phyloP scores from a whole-genome alignment of 192 early-diverging fungal genomes.

The Phycomyces blakesleeanus region DNA sequence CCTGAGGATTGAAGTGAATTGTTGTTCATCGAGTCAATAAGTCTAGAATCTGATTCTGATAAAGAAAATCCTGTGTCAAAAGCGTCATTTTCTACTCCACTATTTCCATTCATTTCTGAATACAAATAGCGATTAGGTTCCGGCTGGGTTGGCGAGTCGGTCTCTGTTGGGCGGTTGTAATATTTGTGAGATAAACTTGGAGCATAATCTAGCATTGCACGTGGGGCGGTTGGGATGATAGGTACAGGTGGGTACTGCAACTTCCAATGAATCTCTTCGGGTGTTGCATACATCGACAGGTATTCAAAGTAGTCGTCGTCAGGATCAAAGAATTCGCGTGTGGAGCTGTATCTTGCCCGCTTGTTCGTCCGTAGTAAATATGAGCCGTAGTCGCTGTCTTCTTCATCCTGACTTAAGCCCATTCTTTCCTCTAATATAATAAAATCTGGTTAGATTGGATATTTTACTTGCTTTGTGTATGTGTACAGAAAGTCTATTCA shows the following conservation, averaged over 20 bases:
- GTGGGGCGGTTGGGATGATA: slow-evolving; percentile 27
- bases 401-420: not conserved
- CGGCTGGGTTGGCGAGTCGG: not conserved
- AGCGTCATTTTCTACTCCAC: too few relatives aligned
- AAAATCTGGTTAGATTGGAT: not conserved
- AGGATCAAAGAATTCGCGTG: slow-evolving; percentile 32
- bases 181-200: too few relatives aligned
- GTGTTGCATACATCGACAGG: slow-evolving; percentile 8
- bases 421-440: slow-evolving; percentile 12
- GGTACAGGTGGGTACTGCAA: slow-evolving; percentile 13
- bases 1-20: not conserved
- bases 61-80: not conserved
- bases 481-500: slow-evolving; percentile 12
- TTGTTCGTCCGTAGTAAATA: slow-evolving; percentile 6
- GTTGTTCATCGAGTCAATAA: not conserved
- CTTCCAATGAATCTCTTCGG: slow-evolving; percentile 17
- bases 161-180: not conserved
- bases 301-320: slow-evolving; percentile 31
- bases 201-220: slow-evolving; percentile 20
- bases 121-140: not conserved
- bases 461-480: too few relatives aligned
- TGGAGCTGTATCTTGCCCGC: slow-evolving; percentile 12
- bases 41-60: not conserved
- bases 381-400: not conserved
- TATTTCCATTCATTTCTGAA: too few relatives aligned